phyloP scores from a whole-genome alignment of 345 rosid genomes.

The Trapa bicornis region DNA sequence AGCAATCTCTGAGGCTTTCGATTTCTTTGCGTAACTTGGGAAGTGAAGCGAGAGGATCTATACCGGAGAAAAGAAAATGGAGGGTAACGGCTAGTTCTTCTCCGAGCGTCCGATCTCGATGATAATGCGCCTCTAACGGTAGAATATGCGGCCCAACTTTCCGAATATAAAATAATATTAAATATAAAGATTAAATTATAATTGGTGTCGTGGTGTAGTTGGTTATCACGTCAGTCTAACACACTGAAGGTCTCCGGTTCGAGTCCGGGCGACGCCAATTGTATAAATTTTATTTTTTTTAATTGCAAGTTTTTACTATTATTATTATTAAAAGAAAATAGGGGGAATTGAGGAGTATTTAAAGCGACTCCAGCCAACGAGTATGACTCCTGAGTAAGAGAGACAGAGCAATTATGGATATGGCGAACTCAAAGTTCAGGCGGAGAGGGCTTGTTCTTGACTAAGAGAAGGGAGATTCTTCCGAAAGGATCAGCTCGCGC shows the following conservation, averaged over 20 bases:
- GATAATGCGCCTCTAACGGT: slow-evolving; percentile 10
- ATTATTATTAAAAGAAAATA: too few relatives aligned
- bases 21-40: neutral
- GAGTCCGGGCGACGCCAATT: slow-evolving; percentile 74
- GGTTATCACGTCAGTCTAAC: slow-evolving; percentile 99
- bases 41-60: neutral
- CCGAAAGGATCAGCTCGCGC: slow-evolving; percentile 31
- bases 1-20: neutral
- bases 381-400: slow-evolving; percentile 35
- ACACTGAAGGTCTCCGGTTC: slow-evolving; percentile 98
- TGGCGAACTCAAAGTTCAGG: slow-evolving; percentile 52
- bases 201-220: slow-evolving; percentile 91
- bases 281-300: too few relatives aligned
- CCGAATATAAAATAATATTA: too few relatives aligned
- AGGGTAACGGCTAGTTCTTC: slow-evolving; percentile 35
- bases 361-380: neutral
- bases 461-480: slow-evolving; percentile 57
- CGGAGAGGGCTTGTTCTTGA: slow-evolving; percentile 46
- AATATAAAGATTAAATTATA: too few relatives aligned
- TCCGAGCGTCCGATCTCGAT: neutral
- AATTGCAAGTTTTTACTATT: too few relatives aligned
- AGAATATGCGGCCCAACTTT: neutral
- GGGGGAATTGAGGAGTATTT: neutral
- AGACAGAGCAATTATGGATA: slow-evolving; percentile 35
- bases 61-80: neutral